Conservation (phyloP, 2,329 filamentous ascomycete species). For the Aureobasidium sp. region DNA sequence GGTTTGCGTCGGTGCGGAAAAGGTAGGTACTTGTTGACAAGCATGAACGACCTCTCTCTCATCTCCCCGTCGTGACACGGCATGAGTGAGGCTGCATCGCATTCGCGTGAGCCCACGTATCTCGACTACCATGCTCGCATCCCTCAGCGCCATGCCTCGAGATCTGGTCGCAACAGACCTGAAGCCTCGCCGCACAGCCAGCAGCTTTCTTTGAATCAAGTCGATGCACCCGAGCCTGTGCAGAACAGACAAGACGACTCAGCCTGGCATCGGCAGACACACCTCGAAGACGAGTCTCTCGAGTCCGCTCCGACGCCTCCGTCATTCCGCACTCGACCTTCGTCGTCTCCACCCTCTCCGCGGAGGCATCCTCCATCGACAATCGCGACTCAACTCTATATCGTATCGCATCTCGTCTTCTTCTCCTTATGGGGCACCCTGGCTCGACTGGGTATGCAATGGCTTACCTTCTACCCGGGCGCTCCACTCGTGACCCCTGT, state of each 20-base stretch:
- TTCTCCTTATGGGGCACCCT: constrained; percentile 82
- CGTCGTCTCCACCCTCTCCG: constrained; percentile 3
- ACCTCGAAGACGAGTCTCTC: constrained; percentile 28
- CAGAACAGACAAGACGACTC: background rate
- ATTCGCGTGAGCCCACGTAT: background rate
- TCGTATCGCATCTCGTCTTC: constrained; percentile 71
- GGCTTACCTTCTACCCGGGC: constrained; percentile 69
- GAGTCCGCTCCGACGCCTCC: constrained; percentile 36
- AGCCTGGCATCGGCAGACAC: background rate
- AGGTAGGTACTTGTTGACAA: background rate
- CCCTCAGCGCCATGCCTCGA: background rate
- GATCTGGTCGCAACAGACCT: background rate
- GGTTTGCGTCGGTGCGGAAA: background rate
- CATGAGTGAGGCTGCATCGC: background rate
- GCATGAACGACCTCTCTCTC: background rate
- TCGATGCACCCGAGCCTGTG: constrained; percentile 15
- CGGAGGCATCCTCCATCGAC: background rate
- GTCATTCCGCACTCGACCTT: constrained; percentile 8
- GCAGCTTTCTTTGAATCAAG: constrained; percentile 11
- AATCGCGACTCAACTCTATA: constrained; percentile 43
- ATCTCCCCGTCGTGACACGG: background rate
- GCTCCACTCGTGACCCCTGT: constrained; percentile 66
- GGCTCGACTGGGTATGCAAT: constrained; percentile 70
- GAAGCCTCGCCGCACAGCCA: background rate
- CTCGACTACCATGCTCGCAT: background rate